Conservation (phyloP, 495 filamentous ascomycete genomes). For the Penicillium chermesinum region DNA sequence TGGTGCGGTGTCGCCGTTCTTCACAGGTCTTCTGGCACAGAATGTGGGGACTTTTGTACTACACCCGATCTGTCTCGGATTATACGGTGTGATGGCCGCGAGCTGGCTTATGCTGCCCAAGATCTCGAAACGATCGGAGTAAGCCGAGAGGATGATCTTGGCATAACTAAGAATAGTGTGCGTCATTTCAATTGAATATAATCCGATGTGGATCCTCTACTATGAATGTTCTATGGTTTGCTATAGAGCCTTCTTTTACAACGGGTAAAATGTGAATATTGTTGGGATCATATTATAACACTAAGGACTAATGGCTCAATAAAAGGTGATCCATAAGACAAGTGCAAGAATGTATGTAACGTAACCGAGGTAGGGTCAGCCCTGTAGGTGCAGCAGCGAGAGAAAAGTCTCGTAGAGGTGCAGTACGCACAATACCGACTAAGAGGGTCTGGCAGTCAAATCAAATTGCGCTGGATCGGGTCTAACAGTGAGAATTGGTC, state of each 20-base stretch:
- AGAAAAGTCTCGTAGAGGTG: too few species aligned
- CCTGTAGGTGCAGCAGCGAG: background rate
- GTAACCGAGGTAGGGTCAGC: background rate
- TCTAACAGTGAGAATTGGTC: too few species aligned
- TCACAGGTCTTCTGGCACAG: constrained; percentile 66
- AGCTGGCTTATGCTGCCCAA: constrained; percentile 50
- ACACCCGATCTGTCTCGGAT: constrained; percentile 62
- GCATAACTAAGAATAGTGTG: background rate
- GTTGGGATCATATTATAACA: too few species aligned
- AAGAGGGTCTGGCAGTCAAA: too few species aligned
- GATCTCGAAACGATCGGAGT: constrained; percentile 28
- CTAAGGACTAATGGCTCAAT: too few species aligned
- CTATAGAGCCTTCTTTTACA: too few species aligned
- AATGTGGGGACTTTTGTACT: constrained; percentile 66
- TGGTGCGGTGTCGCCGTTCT: constrained; percentile 68
- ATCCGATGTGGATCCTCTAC: too few species aligned
- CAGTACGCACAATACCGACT: too few species aligned
- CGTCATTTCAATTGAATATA: background rate
- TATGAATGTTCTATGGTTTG: background rate
- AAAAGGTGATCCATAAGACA: too few species aligned
- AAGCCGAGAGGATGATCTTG: constrained; percentile 1
- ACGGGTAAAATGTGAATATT: too few species aligned
- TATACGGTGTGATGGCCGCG: constrained; percentile 65
- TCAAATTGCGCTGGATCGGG: too few species aligned
- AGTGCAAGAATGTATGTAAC: background rate